These are phyloP conservation scores for Polytrichum formosum DNA, from an alignment of 225 moss, liverwort and hornwort species.

Conservation along the genomic window DNA sequence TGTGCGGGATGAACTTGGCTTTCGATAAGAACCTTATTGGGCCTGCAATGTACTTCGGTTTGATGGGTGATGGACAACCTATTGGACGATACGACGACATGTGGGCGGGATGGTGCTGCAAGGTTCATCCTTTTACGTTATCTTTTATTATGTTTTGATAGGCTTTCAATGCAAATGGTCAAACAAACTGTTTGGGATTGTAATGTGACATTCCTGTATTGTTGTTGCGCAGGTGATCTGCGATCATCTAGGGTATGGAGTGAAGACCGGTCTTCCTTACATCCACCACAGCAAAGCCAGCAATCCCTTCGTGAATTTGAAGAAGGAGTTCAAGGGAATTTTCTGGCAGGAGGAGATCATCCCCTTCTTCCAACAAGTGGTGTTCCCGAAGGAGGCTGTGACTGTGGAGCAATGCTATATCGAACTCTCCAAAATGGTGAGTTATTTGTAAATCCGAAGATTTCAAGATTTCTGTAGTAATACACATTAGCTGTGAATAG, in stretches of 20 bases:
- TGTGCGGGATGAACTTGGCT: conserved; percentile 33
- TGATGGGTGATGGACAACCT: conserved; percentile 69
- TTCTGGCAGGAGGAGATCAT: conserved; percentile 54
- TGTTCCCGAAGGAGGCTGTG: conserved; percentile 50
- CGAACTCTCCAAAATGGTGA: conserved; percentile 31
- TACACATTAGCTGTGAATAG: no score
- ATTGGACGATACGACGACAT: conserved; percentile 76
- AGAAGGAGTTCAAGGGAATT: conserved; percentile 60
- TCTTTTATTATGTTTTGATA: no score
- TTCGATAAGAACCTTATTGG: conserved; percentile 28
- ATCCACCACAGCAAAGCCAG: conserved; percentile 34
- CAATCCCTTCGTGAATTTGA: conserved; percentile 64
- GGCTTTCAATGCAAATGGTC: no score
- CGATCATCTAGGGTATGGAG: conserved; percentile 27
- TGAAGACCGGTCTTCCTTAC: conserved; percentile 28
- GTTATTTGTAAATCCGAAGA: not conserved
- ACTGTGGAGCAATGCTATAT: conserved; percentile 69
- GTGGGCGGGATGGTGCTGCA: conserved; percentile 79
- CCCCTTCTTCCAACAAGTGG: conserved; percentile 66
- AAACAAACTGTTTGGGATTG: no score
- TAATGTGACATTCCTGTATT: not conserved
- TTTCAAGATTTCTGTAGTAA: no score
- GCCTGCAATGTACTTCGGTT: conserved; percentile 32
- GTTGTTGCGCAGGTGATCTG: conserved; percentile 16
- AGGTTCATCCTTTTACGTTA: conserved; percentile 14